These are phyloP conservation scores for Cryphonectria naterciae DNA, from an alignment of 2,329 filamentous ascomycete genomes.

Conservation along the genomic window DNA sequence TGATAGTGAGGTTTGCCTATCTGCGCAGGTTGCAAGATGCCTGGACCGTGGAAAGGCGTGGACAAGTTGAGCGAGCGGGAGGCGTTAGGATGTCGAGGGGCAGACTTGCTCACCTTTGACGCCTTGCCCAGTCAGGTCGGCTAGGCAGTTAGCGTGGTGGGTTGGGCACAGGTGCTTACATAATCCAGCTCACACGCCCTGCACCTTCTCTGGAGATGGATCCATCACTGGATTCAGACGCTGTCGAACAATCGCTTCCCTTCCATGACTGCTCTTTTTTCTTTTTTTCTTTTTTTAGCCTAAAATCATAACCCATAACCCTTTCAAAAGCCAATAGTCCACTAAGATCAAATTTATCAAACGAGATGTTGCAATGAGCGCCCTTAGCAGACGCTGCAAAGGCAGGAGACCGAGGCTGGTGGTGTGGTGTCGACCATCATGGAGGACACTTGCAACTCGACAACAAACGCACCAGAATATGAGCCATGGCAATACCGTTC, in stretches of 20 bases:
- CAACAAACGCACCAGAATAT: neutral
- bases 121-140: conserved; percentile 8
- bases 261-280: neutral
- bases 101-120: conserved; percentile 9
- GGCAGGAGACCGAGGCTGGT: neutral
- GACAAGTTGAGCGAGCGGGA: neutral
- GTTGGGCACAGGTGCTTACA: neutral
- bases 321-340: neutral
- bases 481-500: neutral
- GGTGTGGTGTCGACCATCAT: neutral
- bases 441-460: neutral
- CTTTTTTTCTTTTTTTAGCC: too few species aligned
- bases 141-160: conserved; percentile 4
- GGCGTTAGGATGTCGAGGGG: conserved; percentile 19
- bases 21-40: conserved; percentile 2
- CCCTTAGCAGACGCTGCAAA: conserved; percentile 3
- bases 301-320: neutral
- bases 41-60: neutral
- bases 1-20: neutral
- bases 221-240: neutral
- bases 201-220: neutral
- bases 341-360: neutral
- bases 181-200: neutral
- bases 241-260: neutral
- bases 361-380: neutral